Percentiles rank a stretch among this genome's conserved stretches.
Evolutionary conservation across 176 grass and related monocot genomes (phyloP).

Genomic region (Rhynchospora pubera): DNA sequence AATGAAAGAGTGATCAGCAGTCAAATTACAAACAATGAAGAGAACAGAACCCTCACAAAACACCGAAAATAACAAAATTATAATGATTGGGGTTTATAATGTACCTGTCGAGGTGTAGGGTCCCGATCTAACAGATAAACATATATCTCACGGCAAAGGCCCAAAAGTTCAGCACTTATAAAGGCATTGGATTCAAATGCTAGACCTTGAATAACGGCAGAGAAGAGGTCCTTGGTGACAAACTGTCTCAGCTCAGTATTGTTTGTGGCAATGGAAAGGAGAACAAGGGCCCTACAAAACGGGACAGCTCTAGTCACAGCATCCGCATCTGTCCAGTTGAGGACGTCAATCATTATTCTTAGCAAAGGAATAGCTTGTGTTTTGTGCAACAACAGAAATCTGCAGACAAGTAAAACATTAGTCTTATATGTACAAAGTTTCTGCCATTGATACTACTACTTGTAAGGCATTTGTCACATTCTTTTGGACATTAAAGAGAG

Average conservation of each 20-base stretch:
- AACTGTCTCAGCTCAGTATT: constrained; percentile 70
- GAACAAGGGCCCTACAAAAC: constrained; percentile 75
- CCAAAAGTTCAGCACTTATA: constrained; percentile 80
- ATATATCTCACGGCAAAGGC: constrained; percentile 99
- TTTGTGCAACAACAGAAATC: constrained; percentile 62
- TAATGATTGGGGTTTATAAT: neutral
- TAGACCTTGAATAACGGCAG: constrained; percentile 74
- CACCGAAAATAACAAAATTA: neutral
- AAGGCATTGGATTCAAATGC: constrained; percentile 76
- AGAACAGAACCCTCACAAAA: neutral
- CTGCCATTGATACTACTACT: neutral
- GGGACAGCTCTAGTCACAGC: constrained; percentile 67
- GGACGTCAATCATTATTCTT: constrained; percentile 62
- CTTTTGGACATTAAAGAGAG: neutral
- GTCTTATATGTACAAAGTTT: neutral
- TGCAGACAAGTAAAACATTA: constrained; percentile 28
- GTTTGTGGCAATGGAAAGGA: constrained; percentile 68
- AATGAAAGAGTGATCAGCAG: neutral
- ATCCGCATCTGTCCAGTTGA: constrained; percentile 89
- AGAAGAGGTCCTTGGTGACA: constrained; percentile 88
- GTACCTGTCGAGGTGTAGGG: constrained; percentile 76
- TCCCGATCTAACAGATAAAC: constrained; percentile 76
- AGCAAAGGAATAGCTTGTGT: constrained; percentile 49
- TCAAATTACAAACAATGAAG: neutral
- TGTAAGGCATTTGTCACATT: neutral